Percentiles rank a stretch among this genome's conserved stretches.
Evolutionary conservation across 2,329 filamentous ascomycete species (phyloP).

Genomic region (Apiospora malaysiana): DNA sequence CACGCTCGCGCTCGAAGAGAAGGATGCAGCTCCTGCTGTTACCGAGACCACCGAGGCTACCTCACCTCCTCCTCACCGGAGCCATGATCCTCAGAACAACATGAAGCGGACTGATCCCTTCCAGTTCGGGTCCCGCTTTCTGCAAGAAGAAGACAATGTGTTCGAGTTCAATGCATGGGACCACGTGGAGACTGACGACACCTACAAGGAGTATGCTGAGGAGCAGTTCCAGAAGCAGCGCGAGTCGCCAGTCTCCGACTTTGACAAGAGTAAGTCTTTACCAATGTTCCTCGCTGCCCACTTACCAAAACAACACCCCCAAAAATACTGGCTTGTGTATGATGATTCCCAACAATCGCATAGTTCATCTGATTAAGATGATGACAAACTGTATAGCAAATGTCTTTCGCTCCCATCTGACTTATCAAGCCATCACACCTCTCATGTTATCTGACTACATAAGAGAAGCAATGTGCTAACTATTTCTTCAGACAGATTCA

Average conservation of each 20-base stretch:
- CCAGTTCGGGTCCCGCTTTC: constrained; percentile 88
- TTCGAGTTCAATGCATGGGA: constrained; percentile 99
- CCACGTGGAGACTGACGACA: constrained; percentile 90
- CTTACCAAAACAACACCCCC: constrained; percentile 5
- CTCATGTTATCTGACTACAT: constrained; percentile 23
- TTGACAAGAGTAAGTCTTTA: constrained; percentile 75
- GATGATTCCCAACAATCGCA: constrained; percentile 66
- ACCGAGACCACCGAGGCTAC: constrained; percentile 32
- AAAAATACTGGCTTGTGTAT: constrained; percentile 42
- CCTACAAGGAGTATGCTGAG: constrained; percentile 85
- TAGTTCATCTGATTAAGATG: constrained; percentile 74
- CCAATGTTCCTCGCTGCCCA: constrained; percentile 12
- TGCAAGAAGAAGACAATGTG: constrained; percentile 85
- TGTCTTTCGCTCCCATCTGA: constrained; percentile 81
- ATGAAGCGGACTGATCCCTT: constrained; percentile 91
- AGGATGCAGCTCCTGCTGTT: constrained; percentile 31
- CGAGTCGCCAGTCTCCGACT: constrained; percentile 85
- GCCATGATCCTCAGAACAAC: constrained; percentile 74
- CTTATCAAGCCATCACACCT: constrained; percentile 35
- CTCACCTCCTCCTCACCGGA: constrained; percentile 64
- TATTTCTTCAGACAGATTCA: constrained; percentile 76
- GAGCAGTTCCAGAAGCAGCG: constrained; percentile 86
- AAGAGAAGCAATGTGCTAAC: constrained; percentile 25
- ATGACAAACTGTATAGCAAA: constrained; percentile 64
- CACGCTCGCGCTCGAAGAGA: constrained; percentile 33